Evolutionary conservation across 495 filamentous ascomycete genomes (phyloP), one percentile per base, ranked within the genome.

Genomic region (Xylaria nigripes): DNA sequence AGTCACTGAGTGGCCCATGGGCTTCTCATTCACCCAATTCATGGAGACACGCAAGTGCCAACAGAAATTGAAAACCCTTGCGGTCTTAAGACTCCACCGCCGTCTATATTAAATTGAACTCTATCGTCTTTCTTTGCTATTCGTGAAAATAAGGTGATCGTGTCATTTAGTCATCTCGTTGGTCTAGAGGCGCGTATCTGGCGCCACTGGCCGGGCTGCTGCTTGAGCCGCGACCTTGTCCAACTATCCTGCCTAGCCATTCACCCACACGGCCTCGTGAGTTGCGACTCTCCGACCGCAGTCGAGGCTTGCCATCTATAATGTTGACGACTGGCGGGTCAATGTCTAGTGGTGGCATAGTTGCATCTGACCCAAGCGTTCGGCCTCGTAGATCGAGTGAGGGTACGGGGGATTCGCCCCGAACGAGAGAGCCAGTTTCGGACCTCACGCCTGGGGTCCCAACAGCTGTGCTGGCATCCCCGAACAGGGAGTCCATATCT

Each of bases 401-500:
- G 13, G 87, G 84, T 1, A 90, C 81, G 22, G 90, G 90, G 9
- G 91, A 95, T 24, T 74, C 73, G 21, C 78, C 74, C 36, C 81
- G 77, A 64, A 92, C 80, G 12, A 94, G 73, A 19, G 87, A 89
- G 15, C 85, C 87, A 8, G 82, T 80, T 66, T 95, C 90, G 13
- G 74, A 78, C 44, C 62, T 59, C n/a, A 73, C 32, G 13, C 66
- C 64, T 27, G 73, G 72, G 3, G 74, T 74, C 9, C 75, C 83
- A 34, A 86, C 76, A 10, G 82, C 83, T 16, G 78, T 87, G 9
- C 86, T 89, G 29, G 89, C 86, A 70, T 96, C 91, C 42, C 91
- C 91, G 62, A 96, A 96, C 9, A 96, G 70, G 19, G 76, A 68
- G 66, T 94, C 86, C 93, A 98, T 98, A 60, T 98, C 94, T 71